Conservation (phyloP, 2,329 filamentous ascomycete genomes). For the Tricladium varicosporioides region DNA sequence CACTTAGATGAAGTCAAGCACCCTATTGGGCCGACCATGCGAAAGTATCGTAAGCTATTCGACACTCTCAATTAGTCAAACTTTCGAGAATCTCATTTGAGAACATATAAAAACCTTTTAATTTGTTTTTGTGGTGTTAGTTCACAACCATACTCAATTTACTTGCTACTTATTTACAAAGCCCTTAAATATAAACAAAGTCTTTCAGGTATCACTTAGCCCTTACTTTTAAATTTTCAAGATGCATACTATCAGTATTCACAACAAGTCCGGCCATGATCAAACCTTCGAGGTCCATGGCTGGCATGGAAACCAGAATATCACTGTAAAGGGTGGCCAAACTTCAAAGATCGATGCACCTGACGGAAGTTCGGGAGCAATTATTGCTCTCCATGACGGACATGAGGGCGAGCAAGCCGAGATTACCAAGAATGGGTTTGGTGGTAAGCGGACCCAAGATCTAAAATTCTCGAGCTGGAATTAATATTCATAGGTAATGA, state of each 20-base stretch:
- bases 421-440: constrained; percentile 38
- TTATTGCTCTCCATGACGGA: constrained; percentile 40
- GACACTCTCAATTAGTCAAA: no score
- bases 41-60: no score
- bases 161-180: no score
- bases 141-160: no score
- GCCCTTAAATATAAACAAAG: no score
- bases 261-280: constrained; percentile 37
- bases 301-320: constrained; percentile 36
- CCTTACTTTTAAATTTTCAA: background rate
- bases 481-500: constrained; percentile 27
- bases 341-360: no score
- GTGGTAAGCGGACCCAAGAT: background rate
- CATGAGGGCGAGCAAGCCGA: constrained; percentile 41
- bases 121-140: no score
- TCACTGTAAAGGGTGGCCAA: constrained; percentile 31
- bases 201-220: no score
- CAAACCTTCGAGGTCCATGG: constrained; percentile 40
- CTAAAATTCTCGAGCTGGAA: background rate
- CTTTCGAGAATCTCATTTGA: no score
- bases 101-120: no score
- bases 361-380: constrained; percentile 38
- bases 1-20: no score
- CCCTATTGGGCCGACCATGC: no score
- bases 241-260: constrained; percentile 33